Base-by-base conservation (phyloP, 163 green algal species). In the Dunaliella salina region DNA sequence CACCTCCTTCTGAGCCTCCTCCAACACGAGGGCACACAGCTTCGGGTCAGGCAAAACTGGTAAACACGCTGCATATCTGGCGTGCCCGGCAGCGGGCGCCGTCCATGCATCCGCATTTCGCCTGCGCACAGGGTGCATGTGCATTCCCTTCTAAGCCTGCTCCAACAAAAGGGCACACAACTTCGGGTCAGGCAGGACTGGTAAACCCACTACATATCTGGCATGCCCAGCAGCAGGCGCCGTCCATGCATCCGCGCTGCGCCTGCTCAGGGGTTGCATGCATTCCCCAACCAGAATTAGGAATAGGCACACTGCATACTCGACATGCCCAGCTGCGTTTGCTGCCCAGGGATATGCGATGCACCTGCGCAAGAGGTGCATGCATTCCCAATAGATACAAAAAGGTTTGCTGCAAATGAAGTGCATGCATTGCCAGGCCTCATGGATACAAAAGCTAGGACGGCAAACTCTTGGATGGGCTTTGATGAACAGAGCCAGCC, bases 71-170 rank as follows among this genome's bases (percentile, higher is more conserved):
- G 69, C 59, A 86, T 95, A 95, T 32, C 33, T 80, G 84, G 71
- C 0, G 35, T 82, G 15, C 83, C 81, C 81, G 4, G 45, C 85
- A 83, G 59, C 85, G 83, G 34, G 63, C 35, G 34, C 63, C 5
- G 80, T 86, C 86, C 92, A 94, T 0, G 91, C 93, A 78, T 94
- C 89, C 17, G 90, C 89, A 78, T 94, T 86, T 1, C 91, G 89
- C 87, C 91, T 93, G 85, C 50, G 84, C 33, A 29, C 30, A n/a
- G 46, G 29, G 46, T 18, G 80, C 33, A 0, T 8, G n/a, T n/a
- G 40, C 40, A 50, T 50, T 20, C 91, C 89, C 69, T 46, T 59
- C 72, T n/a, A 50, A 63, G 88, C 86, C 50, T 93, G 86, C 29
- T 83, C 86, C 71, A 89, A 67, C 82, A 95, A 84, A n/a, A 90